Percentiles rank a stretch among this genome's conserved stretches.
Conservation (phyloP, 371 early-diverging fungal species). For the Massospora cicadina region DNA sequence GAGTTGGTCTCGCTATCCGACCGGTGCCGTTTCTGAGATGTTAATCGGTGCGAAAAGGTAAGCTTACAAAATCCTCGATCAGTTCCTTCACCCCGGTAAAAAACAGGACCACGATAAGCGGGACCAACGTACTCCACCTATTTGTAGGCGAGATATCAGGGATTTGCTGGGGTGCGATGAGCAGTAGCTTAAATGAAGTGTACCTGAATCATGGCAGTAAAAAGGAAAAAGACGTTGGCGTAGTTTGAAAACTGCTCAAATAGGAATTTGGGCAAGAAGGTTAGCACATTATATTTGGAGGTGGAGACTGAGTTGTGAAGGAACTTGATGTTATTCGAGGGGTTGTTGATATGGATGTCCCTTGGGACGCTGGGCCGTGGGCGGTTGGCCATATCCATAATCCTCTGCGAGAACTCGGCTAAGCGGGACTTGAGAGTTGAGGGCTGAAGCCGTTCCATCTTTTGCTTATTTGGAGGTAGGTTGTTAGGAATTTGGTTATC, state of each 20-base stretch:
- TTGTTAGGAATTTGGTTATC: neutral
- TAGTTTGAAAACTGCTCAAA: conserved; percentile 88
- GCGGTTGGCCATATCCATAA: conserved; percentile 5
- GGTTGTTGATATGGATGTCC: conserved; percentile 69
- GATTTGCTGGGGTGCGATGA: conserved; percentile 39
- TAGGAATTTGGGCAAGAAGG: conserved; percentile 85
- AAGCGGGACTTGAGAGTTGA: neutral
- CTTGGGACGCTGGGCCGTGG: conserved; percentile 28
- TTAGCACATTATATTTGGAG: conserved; percentile 71
- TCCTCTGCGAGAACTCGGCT: neutral
- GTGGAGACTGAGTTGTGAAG: conserved; percentile 72
- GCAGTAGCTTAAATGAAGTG: neutral
- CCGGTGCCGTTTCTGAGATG: conserved; percentile 48
- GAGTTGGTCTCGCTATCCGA: conserved; percentile 63
- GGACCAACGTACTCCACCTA: conserved; percentile 77
- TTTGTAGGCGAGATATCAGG: conserved; percentile 68
- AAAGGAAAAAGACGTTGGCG: conserved; percentile 89
- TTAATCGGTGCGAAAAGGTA: conserved; percentile 4
- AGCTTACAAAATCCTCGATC: conserved; percentile 75
- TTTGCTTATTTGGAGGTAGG: neutral
- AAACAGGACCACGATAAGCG: conserved; percentile 73
- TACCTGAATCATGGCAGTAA: conserved; percentile 74
- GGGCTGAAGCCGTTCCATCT: neutral
- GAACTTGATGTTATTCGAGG: conserved; percentile 55
- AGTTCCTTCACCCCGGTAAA: conserved; percentile 93